These are phyloP conservation scores for Geosiphon pyriformis DNA, from an alignment of 192 early-diverging fungal species.

Conservation along the genomic window DNA sequence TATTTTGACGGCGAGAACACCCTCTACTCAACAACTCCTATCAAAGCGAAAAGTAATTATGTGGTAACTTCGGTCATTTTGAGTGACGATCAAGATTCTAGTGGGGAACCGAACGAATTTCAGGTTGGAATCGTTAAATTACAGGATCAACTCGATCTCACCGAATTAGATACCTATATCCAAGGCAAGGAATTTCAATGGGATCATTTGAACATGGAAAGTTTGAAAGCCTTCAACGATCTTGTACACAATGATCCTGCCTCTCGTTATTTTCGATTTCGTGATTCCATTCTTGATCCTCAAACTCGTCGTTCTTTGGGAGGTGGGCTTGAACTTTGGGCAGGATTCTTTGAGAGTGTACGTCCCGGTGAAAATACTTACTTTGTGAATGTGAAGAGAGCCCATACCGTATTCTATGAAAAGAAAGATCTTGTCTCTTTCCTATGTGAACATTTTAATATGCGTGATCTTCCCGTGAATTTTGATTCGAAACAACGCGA, in stretches of 20 bases:
- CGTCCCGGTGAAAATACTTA: slow-evolving; percentile 52
- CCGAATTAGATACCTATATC: slow-evolving; percentile 6
- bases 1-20: slow-evolving; percentile 7
- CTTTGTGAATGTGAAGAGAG: slow-evolving; percentile 19
- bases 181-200: slow-evolving; percentile 11
- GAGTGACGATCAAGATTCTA: slow-evolving; percentile 15
- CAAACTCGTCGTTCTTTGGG: slow-evolving; percentile 27
- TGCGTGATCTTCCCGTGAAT: background rate
- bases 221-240: slow-evolving; percentile 30
- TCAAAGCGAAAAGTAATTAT: background rate
- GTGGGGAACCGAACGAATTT: slow-evolving; percentile 7
- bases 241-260: slow-evolving; percentile 33
- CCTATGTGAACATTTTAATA: background rate
- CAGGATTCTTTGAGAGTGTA: slow-evolving; percentile 76
- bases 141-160: background rate
- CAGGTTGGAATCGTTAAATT: slow-evolving; percentile 2
- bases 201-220: slow-evolving; percentile 14
- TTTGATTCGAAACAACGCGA: background rate
- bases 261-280: slow-evolving; percentile 26
- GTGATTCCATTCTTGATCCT: slow-evolving; percentile 26
- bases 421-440: background rate
- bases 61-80: slow-evolving; percentile 5
- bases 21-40: background rate
- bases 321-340: slow-evolving; percentile 78
- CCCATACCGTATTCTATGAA: slow-evolving; percentile 18